Evolutionary conservation across 1,284 basidiomycete genomes (phyloP), one percentile per base, ranked within the genome.

Genomic region (Psilocybe mexicana): DNA sequence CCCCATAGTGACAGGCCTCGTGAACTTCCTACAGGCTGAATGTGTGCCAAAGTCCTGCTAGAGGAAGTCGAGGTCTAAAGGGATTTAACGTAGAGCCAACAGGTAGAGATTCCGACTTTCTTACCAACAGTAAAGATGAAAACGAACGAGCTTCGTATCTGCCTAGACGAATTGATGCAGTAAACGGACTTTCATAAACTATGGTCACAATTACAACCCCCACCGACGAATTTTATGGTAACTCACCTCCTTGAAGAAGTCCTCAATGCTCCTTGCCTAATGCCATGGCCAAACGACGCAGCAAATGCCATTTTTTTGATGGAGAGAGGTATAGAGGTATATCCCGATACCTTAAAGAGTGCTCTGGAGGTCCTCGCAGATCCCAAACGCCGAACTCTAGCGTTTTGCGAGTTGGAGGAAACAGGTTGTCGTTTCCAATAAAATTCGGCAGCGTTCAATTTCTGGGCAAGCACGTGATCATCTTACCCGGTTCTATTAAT

Each of bases 221-320:
- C 42, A 54, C 23, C n/a, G 10, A 44, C 6, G 54, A 2, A 43
- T 3, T 6, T 23, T 11, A 12, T 44, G 7, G 6, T 12, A 8
- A 57, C 61, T 36, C 43, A 71, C 70, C 67, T 67, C 42, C 61
- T 61, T 10, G 65, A 60, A 48, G 53, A 50, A 45, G 66, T 38
- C 54, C 63, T 57, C 54, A 66, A 53, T 23, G 62, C 51, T 11
- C 57, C 60, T 24, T 63, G 59, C 49, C 66, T 60, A 3, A 64
- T 54, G 51, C 64, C 61, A 47, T 67, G 59, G n/a, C 65, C 55
- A 46, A 68, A 56, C 38, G 54, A 60, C 40, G 62, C 61, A 48
- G 63, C 53, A 43, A 70, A 63, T 26, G 59, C 63, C 69, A 71
- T 71, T 52, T 38, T 51, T 35, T 18, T 18, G 18, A 1, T 18